Evolutionary conservation across 768 basidiomycete genomes (phyloP).

Genomic region (Dentipellis sp.): DNA sequence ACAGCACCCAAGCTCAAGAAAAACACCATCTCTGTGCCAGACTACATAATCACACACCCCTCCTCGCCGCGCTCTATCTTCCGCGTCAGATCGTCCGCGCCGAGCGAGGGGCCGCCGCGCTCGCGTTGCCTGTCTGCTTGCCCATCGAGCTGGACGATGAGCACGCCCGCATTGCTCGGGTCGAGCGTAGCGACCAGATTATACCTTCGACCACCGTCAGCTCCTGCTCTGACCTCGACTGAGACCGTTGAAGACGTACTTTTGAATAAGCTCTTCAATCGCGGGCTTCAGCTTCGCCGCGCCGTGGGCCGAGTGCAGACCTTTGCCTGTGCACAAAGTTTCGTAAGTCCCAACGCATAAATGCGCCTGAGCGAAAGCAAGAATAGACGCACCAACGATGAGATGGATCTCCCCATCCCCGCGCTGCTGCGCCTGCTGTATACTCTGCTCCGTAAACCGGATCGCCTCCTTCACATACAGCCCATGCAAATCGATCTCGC

Average conservation of each 20-base stretch:
- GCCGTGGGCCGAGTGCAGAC: slow-evolving; percentile 70
- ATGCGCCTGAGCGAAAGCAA: background rate
- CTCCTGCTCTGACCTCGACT: slow-evolving; percentile 45
- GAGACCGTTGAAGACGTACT: slow-evolving; percentile 32
- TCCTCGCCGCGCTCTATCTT: slow-evolving; percentile 40
- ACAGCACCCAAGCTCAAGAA: too few relatives aligned
- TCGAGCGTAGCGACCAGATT: slow-evolving; percentile 57
- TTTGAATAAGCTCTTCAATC: slow-evolving; percentile 77
- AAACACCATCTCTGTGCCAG: background rate
- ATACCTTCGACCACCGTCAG: background rate
- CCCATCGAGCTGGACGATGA: slow-evolving; percentile 65
- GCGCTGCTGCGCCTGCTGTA: slow-evolving; percentile 53
- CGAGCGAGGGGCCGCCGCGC: slow-evolving; percentile 31
- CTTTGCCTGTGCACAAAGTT: slow-evolving; percentile 49
- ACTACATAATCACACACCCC: slow-evolving; percentile 60
- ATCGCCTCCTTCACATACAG: slow-evolving; percentile 93
- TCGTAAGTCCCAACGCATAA: background rate
- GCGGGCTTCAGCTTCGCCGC: slow-evolving; percentile 88
- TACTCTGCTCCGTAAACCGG: slow-evolving; percentile 56
- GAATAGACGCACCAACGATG: slow-evolving; percentile 64
- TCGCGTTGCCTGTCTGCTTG: background rate
- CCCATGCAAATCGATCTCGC: slow-evolving; percentile 85
- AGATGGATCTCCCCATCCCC: slow-evolving; percentile 62
- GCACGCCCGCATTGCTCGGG: slow-evolving; percentile 73
- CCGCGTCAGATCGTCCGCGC: slow-evolving; percentile 46